A percentile compares a stretch with the other conserved stretches of the same genome.
Conservation (phyloP, 2,329 filamentous ascomycete species). For the Fonsecaea nubica region DNA sequence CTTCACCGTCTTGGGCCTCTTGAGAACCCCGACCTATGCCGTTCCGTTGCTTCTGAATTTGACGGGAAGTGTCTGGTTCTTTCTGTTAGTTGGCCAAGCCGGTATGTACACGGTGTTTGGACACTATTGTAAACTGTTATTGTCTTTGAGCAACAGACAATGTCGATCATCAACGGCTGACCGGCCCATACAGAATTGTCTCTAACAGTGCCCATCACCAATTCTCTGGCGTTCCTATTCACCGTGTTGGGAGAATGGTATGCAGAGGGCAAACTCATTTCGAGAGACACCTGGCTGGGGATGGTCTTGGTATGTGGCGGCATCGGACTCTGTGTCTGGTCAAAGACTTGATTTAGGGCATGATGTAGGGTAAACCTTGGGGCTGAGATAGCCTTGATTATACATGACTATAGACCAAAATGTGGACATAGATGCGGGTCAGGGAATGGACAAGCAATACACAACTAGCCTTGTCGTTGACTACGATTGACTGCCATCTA, state of each 20-base stretch:
- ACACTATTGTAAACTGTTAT: background rate
- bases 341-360: constrained; percentile 44
- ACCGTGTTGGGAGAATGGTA: constrained; percentile 95
- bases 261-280: constrained; percentile 89
- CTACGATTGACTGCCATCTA: background rate
- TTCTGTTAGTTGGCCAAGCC: constrained; percentile 87
- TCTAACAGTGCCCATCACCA: constrained; percentile 91
- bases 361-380: background rate
- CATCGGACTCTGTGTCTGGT: constrained; percentile 81
- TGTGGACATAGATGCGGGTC: background rate
- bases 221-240: constrained; percentile 93
- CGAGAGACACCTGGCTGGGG: constrained; percentile 80
- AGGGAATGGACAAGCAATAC: background rate
- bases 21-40: constrained; percentile 82
- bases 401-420: constrained; percentile 1
- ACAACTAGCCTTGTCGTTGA: background rate
- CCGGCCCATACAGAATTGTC: constrained; percentile 71
- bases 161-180: background rate
- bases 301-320: constrained; percentile 80
- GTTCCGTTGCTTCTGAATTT: constrained; percentile 85
- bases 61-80: constrained; percentile 96
- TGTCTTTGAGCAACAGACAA: background rate
- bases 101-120: constrained; percentile 63
- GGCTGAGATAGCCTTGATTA: background rate
- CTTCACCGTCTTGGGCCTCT: constrained; percentile 77